phyloP scores from a whole-genome alignment of 352 stramenopile genomes.

The Pythium aristosporum region DNA sequence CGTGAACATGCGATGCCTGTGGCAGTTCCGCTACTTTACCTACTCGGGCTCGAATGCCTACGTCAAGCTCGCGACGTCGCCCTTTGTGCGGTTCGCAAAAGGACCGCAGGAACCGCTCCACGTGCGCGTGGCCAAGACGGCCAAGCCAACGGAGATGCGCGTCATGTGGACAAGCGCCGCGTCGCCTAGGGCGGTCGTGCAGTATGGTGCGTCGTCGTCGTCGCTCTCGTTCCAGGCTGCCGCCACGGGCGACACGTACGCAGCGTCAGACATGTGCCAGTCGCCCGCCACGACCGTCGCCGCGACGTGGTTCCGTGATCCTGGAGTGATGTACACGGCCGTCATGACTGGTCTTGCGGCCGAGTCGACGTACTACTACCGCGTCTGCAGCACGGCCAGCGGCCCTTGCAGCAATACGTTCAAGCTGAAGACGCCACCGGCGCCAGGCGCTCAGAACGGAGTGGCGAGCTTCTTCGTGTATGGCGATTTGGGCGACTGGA shows the following conservation, averaged over 20 bases:
- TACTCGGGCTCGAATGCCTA: too few relatives aligned
- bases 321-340: constrained; percentile 34
- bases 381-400: constrained; percentile 23
- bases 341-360: constrained; percentile 28
- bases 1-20: too few relatives aligned
- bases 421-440: constrained; percentile 24
- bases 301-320: constrained; percentile 29
- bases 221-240: neutral
- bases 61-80: too few relatives aligned
- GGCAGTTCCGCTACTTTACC: constrained; percentile 38
- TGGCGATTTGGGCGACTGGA: too few relatives aligned
- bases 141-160: constrained; percentile 18
- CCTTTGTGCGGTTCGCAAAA: too few relatives aligned
- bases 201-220: neutral
- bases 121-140: too few relatives aligned
- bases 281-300: constrained; percentile 17
- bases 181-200: constrained; percentile 9
- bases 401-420: constrained; percentile 9
- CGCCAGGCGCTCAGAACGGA: constrained; percentile 18
- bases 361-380: constrained; percentile 32
- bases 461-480: constrained; percentile 62
- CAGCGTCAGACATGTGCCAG: constrained; percentile 25
- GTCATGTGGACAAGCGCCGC: constrained; percentile 28
- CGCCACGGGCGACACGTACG: constrained; percentile 7
- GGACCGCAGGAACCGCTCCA: too few relatives aligned